Conservation (phyloP, 2,329 filamentous ascomycete genomes). For the Colletotrichum somersetense region DNA sequence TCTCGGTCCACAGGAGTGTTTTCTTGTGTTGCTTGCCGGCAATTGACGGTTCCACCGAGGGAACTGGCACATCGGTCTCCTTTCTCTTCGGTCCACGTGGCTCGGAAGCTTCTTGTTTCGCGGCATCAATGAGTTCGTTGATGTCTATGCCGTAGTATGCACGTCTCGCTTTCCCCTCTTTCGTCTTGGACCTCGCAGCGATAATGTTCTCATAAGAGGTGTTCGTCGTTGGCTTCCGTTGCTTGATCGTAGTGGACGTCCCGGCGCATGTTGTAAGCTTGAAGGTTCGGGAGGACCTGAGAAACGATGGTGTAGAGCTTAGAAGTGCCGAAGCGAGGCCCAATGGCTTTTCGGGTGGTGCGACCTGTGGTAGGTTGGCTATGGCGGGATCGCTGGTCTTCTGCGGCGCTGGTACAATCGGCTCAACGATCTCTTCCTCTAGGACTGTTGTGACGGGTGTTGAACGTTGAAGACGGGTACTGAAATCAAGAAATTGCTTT, state of each 20-base stretch:
- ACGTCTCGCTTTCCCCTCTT: conserved; percentile 76
- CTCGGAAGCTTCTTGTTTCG: conserved; percentile 69
- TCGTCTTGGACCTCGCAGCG: conserved; percentile 74
- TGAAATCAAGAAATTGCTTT: conserved; percentile 39
- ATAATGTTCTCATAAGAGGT: conserved; percentile 76
- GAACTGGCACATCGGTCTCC: conserved; percentile 51
- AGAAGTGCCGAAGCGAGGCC: conserved; percentile 8
- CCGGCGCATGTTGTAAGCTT: conserved; percentile 69
- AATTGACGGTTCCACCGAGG: conserved; percentile 56
- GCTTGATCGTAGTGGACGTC: conserved; percentile 65
- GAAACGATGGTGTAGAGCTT: conserved; percentile 43
- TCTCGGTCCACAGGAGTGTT: conserved; percentile 91
- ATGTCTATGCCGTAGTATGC: conserved; percentile 96
- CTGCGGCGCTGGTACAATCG: not conserved
- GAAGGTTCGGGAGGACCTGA: conserved; percentile 48
- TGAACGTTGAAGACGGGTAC: conserved; percentile 19
- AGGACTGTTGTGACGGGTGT: conserved; percentile 3
- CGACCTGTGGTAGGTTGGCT: not conserved
- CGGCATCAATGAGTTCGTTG: conserved; percentile 82
- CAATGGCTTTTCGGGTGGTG: not conserved
- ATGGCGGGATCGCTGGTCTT: not conserved
- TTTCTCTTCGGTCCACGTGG: conserved; percentile 43
- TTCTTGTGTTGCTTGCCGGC: conserved; percentile 57
- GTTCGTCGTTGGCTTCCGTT: conserved; percentile 61
- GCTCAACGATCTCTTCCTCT: conserved; percentile 1